phyloP scores from a whole-genome alignment of 2,329 filamentous ascomycete genomes.

The Penicillium palitans region DNA sequence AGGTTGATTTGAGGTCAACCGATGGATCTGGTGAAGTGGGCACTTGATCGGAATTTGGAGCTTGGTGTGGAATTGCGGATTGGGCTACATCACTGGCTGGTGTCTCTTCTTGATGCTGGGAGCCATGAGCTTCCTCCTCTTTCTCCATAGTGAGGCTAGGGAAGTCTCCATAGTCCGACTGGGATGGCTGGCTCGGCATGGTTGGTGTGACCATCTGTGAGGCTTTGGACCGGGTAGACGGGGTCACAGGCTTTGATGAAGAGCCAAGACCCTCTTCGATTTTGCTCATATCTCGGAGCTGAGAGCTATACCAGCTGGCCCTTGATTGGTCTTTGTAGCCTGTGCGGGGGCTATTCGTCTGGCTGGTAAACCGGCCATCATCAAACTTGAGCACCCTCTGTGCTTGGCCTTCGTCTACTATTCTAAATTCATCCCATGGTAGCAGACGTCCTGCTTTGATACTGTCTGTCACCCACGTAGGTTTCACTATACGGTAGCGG shows the following conservation, averaged over 20 bases:
- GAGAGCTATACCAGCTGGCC: constrained; percentile 76
- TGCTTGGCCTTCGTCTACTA: constrained; percentile 78
- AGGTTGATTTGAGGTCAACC: not conserved
- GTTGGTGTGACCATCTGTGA: constrained; percentile 25
- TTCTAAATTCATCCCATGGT: constrained; percentile 81
- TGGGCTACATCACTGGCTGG: not conserved
- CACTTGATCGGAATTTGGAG: not conserved
- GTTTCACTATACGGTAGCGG: constrained; percentile 88
- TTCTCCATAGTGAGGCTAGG: constrained; percentile 29
- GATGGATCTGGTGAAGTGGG: not conserved
- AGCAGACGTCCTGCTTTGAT: constrained; percentile 76
- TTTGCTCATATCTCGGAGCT: constrained; percentile 54
- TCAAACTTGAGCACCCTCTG: constrained; percentile 74
- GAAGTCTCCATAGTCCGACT: constrained; percentile 47
- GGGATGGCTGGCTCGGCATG: constrained; percentile 32
- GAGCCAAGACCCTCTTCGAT: constrained; percentile 23
- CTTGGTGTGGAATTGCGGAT: not conserved
- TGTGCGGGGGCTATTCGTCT: constrained; percentile 59
- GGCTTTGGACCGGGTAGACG: constrained; percentile 14
- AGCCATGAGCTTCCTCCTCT: not conserved
- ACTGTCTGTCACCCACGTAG: constrained; percentile 91
- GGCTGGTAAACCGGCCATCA: constrained; percentile 65
- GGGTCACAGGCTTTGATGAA: not conserved
- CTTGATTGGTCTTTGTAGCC: constrained; percentile 81
- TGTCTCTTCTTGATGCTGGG: not conserved